These are phyloP conservation scores for Marchantia polymorpha DNA, from an alignment of 225 moss, liverwort and hornwort species.

Conservation along the genomic window DNA sequence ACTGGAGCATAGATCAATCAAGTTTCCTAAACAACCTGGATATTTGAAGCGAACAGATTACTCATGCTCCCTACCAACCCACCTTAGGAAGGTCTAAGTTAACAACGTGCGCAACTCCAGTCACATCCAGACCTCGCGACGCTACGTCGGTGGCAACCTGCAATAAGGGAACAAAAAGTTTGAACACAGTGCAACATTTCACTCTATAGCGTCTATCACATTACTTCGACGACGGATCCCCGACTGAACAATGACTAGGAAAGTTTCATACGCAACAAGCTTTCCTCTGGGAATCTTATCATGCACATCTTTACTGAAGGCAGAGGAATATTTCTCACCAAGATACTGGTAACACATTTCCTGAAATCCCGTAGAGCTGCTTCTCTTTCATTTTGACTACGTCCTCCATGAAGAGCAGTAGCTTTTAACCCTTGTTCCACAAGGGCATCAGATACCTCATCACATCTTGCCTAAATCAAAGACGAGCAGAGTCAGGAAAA, in stretches of 20 bases:
- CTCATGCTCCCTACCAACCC: neutral
- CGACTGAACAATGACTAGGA: no score
- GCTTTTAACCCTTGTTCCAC: constrained; percentile 95
- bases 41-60: neutral
- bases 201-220: neutral
- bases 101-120: constrained; percentile 97
- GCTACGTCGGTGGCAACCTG: constrained; percentile 93
- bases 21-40: neutral
- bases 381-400: constrained; percentile 93
- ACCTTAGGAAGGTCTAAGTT: constrained; percentile 95
- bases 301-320: no score
- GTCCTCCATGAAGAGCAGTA: constrained; percentile 88
- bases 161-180: neutral
- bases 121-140: constrained; percentile 95
- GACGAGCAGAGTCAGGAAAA: neutral
- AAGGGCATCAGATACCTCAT: constrained; percentile 90
- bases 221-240: no score
- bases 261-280: no score
- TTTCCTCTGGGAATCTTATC: no score
- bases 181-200: neutral
- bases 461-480: constrained; percentile 60
- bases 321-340: constrained; percentile 38
- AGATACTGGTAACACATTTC: constrained; percentile 81
- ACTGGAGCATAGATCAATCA: no score
- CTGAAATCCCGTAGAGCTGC: constrained; percentile 87